Conservation (phyloP, 768 basidiomycete genomes). For the Neoboletus subvelutipes region DNA sequence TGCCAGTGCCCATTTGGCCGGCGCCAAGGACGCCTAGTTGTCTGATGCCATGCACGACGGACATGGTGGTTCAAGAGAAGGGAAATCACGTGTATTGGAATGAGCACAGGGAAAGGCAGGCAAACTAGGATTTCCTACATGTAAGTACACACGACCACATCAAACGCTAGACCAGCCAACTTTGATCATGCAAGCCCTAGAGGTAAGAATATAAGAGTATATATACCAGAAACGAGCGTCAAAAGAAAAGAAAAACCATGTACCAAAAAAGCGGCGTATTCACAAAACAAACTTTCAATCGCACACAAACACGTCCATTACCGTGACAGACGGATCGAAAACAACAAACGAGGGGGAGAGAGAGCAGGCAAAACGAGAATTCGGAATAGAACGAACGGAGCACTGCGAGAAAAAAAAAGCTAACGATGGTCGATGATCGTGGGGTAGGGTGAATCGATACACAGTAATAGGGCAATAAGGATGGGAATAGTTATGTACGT, state of each 20-base stretch:
- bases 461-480: conserved; percentile 28
- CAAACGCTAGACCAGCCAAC: conserved; percentile 20
- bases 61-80: conserved; percentile 17
- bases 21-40: conserved; percentile 78
- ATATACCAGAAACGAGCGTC: conserved; percentile 19
- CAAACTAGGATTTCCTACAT: neutral
- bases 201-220: neutral
- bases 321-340: conserved; percentile 1
- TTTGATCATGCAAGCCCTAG: conserved; percentile 13
- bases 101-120: neutral
- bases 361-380: conserved; percentile 21
- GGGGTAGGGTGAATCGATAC: conserved; percentile 25
- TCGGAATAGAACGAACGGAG: conserved; percentile 16
- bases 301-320: conserved; percentile 1
- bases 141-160: conserved; percentile 2
- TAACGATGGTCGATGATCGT: conserved; percentile 8
- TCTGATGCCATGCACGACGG: conserved; percentile 69
- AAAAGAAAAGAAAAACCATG: conserved; percentile 6
- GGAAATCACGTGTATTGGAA: conserved; percentile 17
- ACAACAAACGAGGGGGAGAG: conserved; percentile 17
- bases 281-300: conserved; percentile 21
- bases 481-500: conserved; percentile 29
- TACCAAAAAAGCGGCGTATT: conserved; percentile 17
- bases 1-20: conserved; percentile 91
- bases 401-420: conserved; percentile 13